phyloP scores from a whole-genome alignment of 176 grass and related monocot genomes.

The Leersia perrieri region DNA sequence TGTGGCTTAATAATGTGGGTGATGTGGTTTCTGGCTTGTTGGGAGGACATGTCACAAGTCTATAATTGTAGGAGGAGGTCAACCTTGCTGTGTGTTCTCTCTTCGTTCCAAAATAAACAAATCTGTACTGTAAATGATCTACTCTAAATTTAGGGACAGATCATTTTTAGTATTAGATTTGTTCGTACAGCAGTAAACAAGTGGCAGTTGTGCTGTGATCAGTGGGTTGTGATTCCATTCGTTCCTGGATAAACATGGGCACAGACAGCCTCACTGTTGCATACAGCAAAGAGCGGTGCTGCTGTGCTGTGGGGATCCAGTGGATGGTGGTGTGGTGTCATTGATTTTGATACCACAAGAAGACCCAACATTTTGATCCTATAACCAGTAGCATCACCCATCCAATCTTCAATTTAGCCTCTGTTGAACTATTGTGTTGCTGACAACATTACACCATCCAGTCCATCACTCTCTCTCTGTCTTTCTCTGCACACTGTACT shows the following conservation, averaged over 20 bases:
- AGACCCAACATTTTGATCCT: background rate
- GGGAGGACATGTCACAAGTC: background rate
- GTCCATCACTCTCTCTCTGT: too few species aligned
- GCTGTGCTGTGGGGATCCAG: conserved; percentile 21
- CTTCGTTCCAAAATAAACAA: too few species aligned
- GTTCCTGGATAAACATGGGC: conserved; percentile 1
- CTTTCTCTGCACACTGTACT: conserved; percentile 9
- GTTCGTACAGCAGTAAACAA: background rate
- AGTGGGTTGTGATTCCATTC: background rate
- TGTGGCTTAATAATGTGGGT: conserved; percentile 30
- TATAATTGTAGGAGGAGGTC: conserved; percentile 11
- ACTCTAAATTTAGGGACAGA: too few species aligned
- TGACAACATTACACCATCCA: background rate
- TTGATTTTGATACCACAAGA: background rate
- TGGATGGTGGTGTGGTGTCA: background rate
- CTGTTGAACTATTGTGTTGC: background rate
- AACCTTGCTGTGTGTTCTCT: conserved; percentile 9
- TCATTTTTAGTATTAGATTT: too few species aligned
- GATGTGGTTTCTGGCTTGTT: conserved; percentile 32
- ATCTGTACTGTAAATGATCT: too few species aligned
- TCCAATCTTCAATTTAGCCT: background rate
- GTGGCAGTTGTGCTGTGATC: conserved; percentile 12
- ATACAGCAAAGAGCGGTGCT: background rate
- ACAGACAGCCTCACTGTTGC: conserved; percentile 15
- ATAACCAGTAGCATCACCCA: background rate